A percentile compares a stretch with the other conserved stretches of the same genome.
These are phyloP conservation scores for Penicillium psychrosexuale DNA, from an alignment of 2,329 filamentous ascomycete genomes.

Conservation along the genomic window DNA sequence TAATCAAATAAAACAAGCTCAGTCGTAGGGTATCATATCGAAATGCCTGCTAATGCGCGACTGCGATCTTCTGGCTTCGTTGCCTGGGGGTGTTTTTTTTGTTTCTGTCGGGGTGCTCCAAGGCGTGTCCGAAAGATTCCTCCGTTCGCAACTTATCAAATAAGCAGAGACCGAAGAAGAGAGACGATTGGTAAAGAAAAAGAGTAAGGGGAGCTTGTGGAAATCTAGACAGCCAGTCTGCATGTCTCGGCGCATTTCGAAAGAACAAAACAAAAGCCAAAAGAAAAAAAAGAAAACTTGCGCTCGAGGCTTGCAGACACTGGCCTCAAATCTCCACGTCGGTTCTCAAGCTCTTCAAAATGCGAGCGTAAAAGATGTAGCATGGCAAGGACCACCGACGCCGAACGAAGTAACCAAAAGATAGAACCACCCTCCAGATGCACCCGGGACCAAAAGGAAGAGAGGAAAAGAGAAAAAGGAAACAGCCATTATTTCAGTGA, in stretches of 20 bases:
- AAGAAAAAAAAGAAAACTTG: background rate
- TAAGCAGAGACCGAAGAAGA: background rate
- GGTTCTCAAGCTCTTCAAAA: background rate
- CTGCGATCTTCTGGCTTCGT: constrained; percentile 32
- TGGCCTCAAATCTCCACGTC: background rate
- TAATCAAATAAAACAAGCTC: constrained; percentile 31
- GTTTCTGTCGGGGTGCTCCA: constrained; percentile 15
- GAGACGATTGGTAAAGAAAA: background rate
- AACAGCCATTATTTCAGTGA: constrained; percentile 10
- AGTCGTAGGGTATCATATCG: constrained; percentile 44
- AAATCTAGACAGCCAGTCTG: background rate
- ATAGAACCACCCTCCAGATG: constrained; percentile 28
- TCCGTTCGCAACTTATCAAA: background rate
- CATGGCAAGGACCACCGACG: constrained; percentile 18
- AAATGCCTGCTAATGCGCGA: constrained; percentile 43
- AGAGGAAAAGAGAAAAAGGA: constrained; percentile 14
- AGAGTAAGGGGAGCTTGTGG: constrained; percentile 1
- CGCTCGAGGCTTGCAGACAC: background rate
- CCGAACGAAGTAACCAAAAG: constrained; percentile 27
- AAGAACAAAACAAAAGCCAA: background rate
- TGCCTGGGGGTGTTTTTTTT: constrained; percentile 16
- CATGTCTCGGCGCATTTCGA: background rate
- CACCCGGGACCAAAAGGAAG: constrained; percentile 24
- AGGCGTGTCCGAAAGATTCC: background rate
- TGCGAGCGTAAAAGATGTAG: constrained; percentile 3